phyloP scores from a whole-genome alignment of 192 early-diverging fungal genomes.

The Podila epigama region DNA sequence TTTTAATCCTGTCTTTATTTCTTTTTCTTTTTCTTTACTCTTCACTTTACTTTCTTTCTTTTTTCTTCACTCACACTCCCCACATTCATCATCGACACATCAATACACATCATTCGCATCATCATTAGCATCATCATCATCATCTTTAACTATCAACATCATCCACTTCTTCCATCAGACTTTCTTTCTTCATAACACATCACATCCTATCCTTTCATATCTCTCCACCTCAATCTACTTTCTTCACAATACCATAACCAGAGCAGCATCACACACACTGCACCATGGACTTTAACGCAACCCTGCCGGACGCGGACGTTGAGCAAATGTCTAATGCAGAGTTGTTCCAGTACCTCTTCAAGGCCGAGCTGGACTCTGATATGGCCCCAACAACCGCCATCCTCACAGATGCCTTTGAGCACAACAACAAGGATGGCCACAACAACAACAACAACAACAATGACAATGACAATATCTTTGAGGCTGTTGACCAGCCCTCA shows the following conservation, averaged over 20 bases:
- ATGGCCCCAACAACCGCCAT: background rate
- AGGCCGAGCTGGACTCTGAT: slow-evolving; percentile 39
- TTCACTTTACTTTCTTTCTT: background rate
- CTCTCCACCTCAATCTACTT: background rate
- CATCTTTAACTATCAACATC: too few species aligned
- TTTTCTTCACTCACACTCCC: background rate
- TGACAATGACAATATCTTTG: background rate
- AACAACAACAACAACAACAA: background rate
- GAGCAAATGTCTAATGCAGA: slow-evolving; percentile 51
- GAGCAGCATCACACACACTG: background rate
- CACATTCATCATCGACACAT: too few species aligned
- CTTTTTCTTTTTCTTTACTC: background rate
- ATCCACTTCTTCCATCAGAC: too few species aligned
- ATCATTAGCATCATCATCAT: too few species aligned
- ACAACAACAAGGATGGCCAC: too few species aligned
- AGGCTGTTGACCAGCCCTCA: background rate
- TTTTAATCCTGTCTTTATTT: too few species aligned
- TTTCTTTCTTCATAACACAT: too few species aligned
- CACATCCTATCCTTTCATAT: too few species aligned
- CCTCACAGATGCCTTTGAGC: background rate
- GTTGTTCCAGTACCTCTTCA: slow-evolving; percentile 51
- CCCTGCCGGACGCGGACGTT: slow-evolving; percentile 30
- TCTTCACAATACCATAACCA: background rate
- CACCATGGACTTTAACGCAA: slow-evolving; percentile 4
- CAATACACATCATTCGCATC: too few species aligned